phyloP scores from a whole-genome alignment of 306 rosid genomes.

The Astragalus glycyphyllos region DNA sequence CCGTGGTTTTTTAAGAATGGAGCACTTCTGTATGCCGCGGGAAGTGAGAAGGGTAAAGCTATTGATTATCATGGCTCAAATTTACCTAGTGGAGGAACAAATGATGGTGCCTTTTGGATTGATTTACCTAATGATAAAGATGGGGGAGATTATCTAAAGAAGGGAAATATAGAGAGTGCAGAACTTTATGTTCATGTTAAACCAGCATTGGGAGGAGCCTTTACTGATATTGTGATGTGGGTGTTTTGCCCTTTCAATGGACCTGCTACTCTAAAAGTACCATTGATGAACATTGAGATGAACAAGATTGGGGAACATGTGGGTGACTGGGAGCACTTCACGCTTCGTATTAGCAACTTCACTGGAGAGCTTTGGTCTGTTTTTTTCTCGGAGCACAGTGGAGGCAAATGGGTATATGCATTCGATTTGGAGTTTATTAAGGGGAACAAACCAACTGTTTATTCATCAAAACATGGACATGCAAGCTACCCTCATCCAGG shows the following conservation, averaged over 20 bases:
- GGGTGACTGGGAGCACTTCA: constrained; percentile 98
- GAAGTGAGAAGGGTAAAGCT: constrained; percentile 40
- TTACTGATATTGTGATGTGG: constrained; percentile 94
- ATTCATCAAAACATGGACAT: constrained; percentile 89
- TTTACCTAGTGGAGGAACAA: constrained; percentile 75
- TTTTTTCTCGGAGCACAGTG: constrained; percentile 91
- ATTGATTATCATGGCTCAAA: constrained; percentile 63
- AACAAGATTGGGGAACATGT: constrained; percentile 86
- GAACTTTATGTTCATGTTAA: constrained; percentile 84
- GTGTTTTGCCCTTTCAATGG: constrained; percentile 95
- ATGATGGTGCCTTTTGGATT: constrained; percentile 78
- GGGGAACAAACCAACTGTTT: constrained; percentile 76
- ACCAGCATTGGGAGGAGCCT: constrained; percentile 89
- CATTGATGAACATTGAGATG: constrained; percentile 66
- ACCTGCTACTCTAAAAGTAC: constrained; percentile 75
- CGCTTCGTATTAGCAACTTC: constrained; percentile 89
- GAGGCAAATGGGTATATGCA: constrained; percentile 84
- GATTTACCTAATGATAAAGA: constrained; percentile 72
- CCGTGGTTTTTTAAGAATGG: constrained; percentile 92
- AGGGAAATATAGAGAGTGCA: constrained; percentile 76
- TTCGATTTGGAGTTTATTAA: constrained; percentile 70
- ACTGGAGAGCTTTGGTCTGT: constrained; percentile 83
- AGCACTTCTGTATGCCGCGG: constrained; percentile 58
- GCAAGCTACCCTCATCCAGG: constrained; percentile 92
- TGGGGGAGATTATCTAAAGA: constrained; percentile 55